phyloP scores from a whole-genome alignment of 140 eudicot genomes.

The Erigeron philadelphicus region DNA sequence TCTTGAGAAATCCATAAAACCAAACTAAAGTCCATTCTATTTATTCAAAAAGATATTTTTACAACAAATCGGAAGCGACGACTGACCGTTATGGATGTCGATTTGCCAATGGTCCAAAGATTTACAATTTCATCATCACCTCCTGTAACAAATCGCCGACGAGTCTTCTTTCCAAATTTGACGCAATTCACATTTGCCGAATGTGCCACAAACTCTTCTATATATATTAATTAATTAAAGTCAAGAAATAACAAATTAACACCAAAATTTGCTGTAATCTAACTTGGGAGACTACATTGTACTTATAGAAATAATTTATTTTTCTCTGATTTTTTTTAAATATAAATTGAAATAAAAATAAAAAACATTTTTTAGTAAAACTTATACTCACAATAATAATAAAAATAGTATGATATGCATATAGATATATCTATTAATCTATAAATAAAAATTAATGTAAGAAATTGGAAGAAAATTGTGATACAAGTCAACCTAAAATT shows the following conservation, averaged over 20 bases:
- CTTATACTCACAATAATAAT: no score
- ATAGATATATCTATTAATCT: no score
- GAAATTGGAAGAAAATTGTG: no score
- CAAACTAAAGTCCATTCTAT: background rate
- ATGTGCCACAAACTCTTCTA: slow-evolving; percentile 94
- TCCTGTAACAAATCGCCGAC: slow-evolving; percentile 57
- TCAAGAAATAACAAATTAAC: slow-evolving; percentile 32
- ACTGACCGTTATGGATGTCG: slow-evolving; percentile 59
- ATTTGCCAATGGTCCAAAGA: slow-evolving; percentile 77
- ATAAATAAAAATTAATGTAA: no score
- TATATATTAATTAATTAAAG: slow-evolving; percentile 18
- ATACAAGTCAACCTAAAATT: no score
- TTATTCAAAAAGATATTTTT: background rate
- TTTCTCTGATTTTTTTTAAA: no score
- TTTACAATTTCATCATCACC: slow-evolving; percentile 86
- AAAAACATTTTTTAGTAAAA: background rate
- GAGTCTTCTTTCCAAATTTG: slow-evolving; percentile 65
- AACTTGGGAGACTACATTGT: slow-evolving; percentile 1
- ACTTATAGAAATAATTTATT: background rate
- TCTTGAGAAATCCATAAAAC: background rate
- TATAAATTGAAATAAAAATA: no score
- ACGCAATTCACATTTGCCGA: slow-evolving; percentile 78
- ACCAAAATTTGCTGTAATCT: no score
- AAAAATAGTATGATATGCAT: no score
- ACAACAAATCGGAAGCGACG: background rate